phyloP scores from a whole-genome alignment of 2,329 filamentous ascomycete species.

The Aspergillus puulaauensis region DNA sequence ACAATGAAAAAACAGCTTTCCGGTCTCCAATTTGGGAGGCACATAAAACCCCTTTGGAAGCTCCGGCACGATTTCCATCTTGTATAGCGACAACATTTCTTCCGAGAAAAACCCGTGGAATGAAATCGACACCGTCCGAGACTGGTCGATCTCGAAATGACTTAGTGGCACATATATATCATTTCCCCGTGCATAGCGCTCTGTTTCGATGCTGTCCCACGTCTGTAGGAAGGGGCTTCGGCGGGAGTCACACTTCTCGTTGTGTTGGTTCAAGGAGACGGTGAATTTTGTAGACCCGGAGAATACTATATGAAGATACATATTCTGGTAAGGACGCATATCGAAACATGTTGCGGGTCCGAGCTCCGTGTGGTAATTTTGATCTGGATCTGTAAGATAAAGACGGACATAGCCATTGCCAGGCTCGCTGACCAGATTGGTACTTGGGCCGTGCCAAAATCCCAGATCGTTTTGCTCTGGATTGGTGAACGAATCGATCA shows the following conservation, averaged over 20 bases:
- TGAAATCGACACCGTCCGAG: constrained; percentile 57
- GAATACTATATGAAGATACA: constrained; percentile 66
- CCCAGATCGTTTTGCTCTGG: constrained; percentile 57
- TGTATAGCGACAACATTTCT: constrained; percentile 52
- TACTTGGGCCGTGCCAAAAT: constrained; percentile 66
- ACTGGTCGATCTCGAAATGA: constrained; percentile 64
- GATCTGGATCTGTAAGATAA: constrained; percentile 59
- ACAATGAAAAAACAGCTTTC: constrained; percentile 62
- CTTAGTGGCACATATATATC: constrained; percentile 67
- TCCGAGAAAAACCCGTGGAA: constrained; percentile 64
- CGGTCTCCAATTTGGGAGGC: constrained; percentile 61
- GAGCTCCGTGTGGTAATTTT: constrained; percentile 62
- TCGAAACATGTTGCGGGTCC: constrained; percentile 55
- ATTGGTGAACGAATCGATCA: constrained; percentile 63
- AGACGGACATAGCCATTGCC: constrained; percentile 55
- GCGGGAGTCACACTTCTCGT: constrained; percentile 56
- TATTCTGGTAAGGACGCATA: constrained; percentile 53
- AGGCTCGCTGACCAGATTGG: constrained; percentile 56
- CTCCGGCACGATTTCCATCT: constrained; percentile 60
- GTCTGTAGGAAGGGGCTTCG: constrained; percentile 64
- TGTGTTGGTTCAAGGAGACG: constrained; percentile 66
- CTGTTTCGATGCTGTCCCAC: constrained; percentile 66
- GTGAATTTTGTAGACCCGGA: constrained; percentile 63
- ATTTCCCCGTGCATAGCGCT: constrained; percentile 54
- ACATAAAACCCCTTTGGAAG: constrained; percentile 54